Base-by-base conservation (phyloP, 23 red algal genomes). In the Pyropia haitanensis region DNA sequence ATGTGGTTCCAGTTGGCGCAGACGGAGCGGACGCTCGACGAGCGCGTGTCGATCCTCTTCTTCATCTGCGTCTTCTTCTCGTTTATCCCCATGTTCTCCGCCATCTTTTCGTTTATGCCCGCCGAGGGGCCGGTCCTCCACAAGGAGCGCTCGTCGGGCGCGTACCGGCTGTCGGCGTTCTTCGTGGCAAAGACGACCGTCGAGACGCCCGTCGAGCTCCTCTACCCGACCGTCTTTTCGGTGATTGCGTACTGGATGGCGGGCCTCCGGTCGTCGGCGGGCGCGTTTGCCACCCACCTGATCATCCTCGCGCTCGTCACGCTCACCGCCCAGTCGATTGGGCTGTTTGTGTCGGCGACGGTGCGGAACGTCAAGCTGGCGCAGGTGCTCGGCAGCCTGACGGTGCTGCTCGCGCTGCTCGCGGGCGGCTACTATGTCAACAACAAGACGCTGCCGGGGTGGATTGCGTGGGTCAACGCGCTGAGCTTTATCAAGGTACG, bases 141-240 rank as follows among this genome's bases (percentile, higher is more conserved):
- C 49, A 96, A 96, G 57, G 92, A 96, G 26, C 84, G 92, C 26
- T 75, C 92, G 14, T 70, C 76, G 22, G 92, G 92, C 13, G 66
- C 64, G 18, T 95, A 95, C 83, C 77, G 77, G 20, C 76, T 96
- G 7, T 89, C 84, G 22, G 92, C 92, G 3, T 96, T 90, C 46
- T 96, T 90, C 51, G 65, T 89, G 53, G 92, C 85, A 14, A 96
- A 96, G 71, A 78, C 78, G 19, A 73, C 81, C 26, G 77, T 90
- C 50, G 92, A 96, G 64, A 76, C 65, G 12, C 92, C 92, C 2
- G 66, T 82, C 12, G 92, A 96, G 51, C 75, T 89, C 53, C 26
- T 89, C 20, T 89, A 88, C 20, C 92, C 92, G 6, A 34, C 77
- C 39, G 46, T 90, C 8, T 96, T 60, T 29, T 61, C 70, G 28